Conservation (phyloP, 331 rosid species). For the Pyrus hybrid region DNA sequence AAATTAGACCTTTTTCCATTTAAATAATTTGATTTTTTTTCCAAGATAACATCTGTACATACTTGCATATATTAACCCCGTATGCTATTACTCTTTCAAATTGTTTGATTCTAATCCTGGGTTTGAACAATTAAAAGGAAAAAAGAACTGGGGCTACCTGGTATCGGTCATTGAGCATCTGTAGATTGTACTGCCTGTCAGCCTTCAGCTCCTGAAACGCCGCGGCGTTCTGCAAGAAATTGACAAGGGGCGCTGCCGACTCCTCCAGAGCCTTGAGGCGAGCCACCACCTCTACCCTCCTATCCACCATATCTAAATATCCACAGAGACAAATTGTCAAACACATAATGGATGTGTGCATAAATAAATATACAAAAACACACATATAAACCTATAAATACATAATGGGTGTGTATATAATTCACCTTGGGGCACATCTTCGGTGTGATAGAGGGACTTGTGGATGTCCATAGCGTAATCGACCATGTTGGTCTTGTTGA, state of each 20-base stretch:
- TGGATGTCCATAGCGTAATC: slow-evolving; percentile 96
- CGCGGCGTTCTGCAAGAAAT: slow-evolving; percentile 20
- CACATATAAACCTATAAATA: neutral
- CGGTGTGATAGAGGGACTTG: slow-evolving; percentile 83
- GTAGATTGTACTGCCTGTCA: slow-evolving; percentile 85
- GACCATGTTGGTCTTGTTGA: slow-evolving; percentile 93
- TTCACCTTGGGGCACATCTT: slow-evolving; percentile 64
- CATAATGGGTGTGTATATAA: neutral
- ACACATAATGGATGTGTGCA: neutral
- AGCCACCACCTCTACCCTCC: slow-evolving; percentile 57
- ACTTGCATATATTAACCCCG: neutral
- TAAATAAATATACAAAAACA: neutral
- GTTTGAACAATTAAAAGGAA: neutral
- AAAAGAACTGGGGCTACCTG: slow-evolving; percentile 31
- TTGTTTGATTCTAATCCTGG: neutral
- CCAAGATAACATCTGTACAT: neutral
- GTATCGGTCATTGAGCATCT: slow-evolving; percentile 83
- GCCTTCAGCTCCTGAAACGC: slow-evolving; percentile 45
- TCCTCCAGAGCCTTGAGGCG: slow-evolving; percentile 69
- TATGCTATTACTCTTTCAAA: neutral
- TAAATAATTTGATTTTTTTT: neutral
- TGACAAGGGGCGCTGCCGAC: slow-evolving; percentile 31
- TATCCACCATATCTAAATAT: slow-evolving; percentile 67
- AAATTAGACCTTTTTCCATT: neutral
- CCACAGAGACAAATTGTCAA: too few species aligned